Evolutionary conservation across 1,139 yeast species (phyloP), one percentile per base, ranked within the genome.

Genomic region (Kurtzmaniella quercitrusa): DNA sequence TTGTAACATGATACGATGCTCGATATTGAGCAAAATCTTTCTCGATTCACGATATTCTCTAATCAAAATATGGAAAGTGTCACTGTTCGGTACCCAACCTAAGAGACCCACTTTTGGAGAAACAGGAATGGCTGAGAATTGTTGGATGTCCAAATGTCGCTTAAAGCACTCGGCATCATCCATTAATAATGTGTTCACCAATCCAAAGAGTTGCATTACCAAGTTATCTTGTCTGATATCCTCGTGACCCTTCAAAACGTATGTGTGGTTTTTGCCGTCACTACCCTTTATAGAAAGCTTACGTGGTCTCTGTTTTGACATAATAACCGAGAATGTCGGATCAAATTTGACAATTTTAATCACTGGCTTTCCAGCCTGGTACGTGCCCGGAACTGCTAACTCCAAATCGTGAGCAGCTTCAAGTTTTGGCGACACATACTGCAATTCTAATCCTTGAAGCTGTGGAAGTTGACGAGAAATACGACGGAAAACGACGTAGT

Each of bases 51-150:
- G 79, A 58, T 91, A 89, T 53, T 93, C 98, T 48, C 91, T 78
- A 43, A 94, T 93, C 48, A 94, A 72, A 3, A 85, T 91, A 63
- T 94, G 98, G 79, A 94, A 85, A 0, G 99, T 94, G 57, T 94
- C 98, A 57, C 95, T 85, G 57, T 93, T 91, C 7, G 96, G 93
- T 23, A 94, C 98, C 98, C 98, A 94, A 0, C 98, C 96, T 38
- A 93, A 66, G 42, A 94, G 66, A 49, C 99, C 99, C n/a, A 96
- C 89, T 57, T 88, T 89, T 19, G 98, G 99, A 2, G 98, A 89
- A 41, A 94, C 68, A 8, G 99, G 98, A 53, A 87, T 91, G 0
- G 97, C 97, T 0, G 96, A 82, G 63, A 82, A 93, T 51, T 84
- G 82, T 54, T 89, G 97, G 48, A 94, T 91, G 58, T 87, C 95